Evolutionary conservation across 768 basidiomycete species (phyloP), one percentile per base, ranked within the genome.

Genomic region (Boletus subcaerulescens): DNA sequence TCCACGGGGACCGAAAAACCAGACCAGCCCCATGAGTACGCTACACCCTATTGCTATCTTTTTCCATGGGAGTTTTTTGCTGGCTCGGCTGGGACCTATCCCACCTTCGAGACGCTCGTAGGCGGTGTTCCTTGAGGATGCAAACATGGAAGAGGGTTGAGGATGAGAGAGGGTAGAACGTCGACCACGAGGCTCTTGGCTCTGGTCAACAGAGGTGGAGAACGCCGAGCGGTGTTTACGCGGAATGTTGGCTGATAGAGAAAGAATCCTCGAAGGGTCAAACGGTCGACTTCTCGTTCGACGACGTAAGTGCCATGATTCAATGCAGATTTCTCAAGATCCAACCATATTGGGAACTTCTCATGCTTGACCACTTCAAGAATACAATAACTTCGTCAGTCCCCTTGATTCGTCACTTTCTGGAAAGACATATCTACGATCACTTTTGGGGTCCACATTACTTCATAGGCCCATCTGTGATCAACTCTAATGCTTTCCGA

Each of bases 71-170:
- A 76, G 66, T 42, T 61, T 72, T 59, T 57, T 74, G 47, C 66
- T 56, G 22, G 58, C 56, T 20, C 79, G 70, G 40, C 70, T 68
- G 1, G 82, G 79, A 5, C 85, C 84, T 69, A 81, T 75, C 15
- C 84, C 84, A 36, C 79, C 77, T 63, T 86, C 84, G 38, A 86
- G 77, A 29, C 83, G 79, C 53, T 85, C 83, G 65, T 83, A 86
- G 65, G 77, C 74, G 60, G 67, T 71, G 57, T 64, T 77, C 36
- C 76, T 70, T 10, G 81, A 73, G 9, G 73, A 70, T 14, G 62
- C 20, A 39, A 61, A 55, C 65, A 72, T 71, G 38, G 61, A 36
- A 8, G 35, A 10, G 33, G 48, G 43, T 17, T 56, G 17, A 39
- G 38, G 4, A 17, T 39, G 42, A 24, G 51, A 53, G 33, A 44